Evolutionary conservation across 2,329 filamentous ascomycete species (phyloP), one percentile per base, ranked within the genome.

Genomic region (Botryotinia narcissicola): DNA sequence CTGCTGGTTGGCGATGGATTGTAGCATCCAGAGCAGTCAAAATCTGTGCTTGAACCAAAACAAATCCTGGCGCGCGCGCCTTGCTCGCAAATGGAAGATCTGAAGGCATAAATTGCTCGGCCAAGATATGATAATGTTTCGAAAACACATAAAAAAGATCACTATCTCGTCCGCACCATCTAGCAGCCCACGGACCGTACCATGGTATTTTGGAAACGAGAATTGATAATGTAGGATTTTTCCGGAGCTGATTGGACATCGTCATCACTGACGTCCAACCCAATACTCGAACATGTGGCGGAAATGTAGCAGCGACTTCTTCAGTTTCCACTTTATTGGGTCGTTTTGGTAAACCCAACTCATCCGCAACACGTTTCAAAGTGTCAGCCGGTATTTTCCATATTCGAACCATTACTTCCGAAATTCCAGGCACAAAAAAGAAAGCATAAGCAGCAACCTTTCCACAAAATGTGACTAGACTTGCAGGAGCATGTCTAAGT

Each of bases 361-460:
- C 88, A 70, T 86, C 84, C 61, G 91, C 82, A n/a, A 92, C 86
- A 46, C 90, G 87, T 76, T 88, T 86, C 77, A 92, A 84, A 44
- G 85, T 83, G 72, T 87, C 87, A n/a, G 87, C 81, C 12, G 88
- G 85, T 7, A 88, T 85, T 75, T 87, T 88, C 91, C 91, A 93
- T 37, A 93, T 81, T 51, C 90, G 85, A 29, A 91, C 86, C 74
- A 93, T 83, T 59, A 92, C 86, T 78, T 93, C 91, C 25, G 91
- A 90, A 75, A 93, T 86, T 29, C 91, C 90, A 16, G 90, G 90
- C 73, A 91, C 92, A 79, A 92, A 93, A 80, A 91, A 91, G 80
- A 93, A 93, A 16, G 91, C 91, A 82, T 92, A 93, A 7, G 91
- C 91, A 77, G 88, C 89, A 7, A 91, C 90, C 80, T 92, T 93